Evolutionary conservation across 148 eudicot genomes (phyloP).

Genomic region (Polygonum maritimum): DNA sequence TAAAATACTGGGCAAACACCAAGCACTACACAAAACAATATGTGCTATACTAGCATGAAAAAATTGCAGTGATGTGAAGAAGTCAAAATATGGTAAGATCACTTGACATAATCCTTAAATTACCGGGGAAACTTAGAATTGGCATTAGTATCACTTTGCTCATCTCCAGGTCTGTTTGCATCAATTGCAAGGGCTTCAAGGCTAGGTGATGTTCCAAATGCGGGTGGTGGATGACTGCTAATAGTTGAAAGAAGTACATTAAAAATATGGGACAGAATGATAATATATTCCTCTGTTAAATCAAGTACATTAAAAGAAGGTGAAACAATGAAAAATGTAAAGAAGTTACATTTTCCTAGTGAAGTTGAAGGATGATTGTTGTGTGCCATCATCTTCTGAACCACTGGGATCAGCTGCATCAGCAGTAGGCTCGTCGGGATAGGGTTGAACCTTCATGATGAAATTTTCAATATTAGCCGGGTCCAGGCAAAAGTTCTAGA

Average conservation of each 20-base stretch:
- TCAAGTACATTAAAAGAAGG: not conserved
- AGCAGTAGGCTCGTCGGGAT: conserved; percentile 36
- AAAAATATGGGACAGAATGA: not conserved
- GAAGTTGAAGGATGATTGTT: conserved; percentile 19
- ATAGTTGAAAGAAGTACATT: conserved; percentile 11
- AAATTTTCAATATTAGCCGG: not conserved
- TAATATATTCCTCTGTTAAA: not conserved
- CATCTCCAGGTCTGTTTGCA: conserved; percentile 49
- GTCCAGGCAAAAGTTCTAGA: not conserved
- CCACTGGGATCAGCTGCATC: conserved; percentile 30
- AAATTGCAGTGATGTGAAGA: not conserved
- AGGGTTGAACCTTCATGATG: conserved; percentile 54
- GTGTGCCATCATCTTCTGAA: conserved; percentile 28
- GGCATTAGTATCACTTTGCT: conserved; percentile 43
- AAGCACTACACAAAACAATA: too few relatives aligned
- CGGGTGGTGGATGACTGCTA: conserved; percentile 83
- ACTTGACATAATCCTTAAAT: not conserved
- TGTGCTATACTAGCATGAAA: too few relatives aligned
- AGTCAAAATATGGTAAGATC: not conserved
- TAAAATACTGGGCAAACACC: too few relatives aligned
- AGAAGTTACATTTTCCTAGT: conserved; percentile 43
- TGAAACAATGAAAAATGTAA: not conserved
- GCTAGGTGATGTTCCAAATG: conserved; percentile 94
- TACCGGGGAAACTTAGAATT: conserved; percentile 48
- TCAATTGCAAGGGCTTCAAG: conserved; percentile 95